Percentiles rank a stretch among this genome's conserved stretches.
Evolutionary conservation across 2,329 filamentous ascomycete genomes (phyloP).

Genomic region (Paecilomyces fulvus): DNA sequence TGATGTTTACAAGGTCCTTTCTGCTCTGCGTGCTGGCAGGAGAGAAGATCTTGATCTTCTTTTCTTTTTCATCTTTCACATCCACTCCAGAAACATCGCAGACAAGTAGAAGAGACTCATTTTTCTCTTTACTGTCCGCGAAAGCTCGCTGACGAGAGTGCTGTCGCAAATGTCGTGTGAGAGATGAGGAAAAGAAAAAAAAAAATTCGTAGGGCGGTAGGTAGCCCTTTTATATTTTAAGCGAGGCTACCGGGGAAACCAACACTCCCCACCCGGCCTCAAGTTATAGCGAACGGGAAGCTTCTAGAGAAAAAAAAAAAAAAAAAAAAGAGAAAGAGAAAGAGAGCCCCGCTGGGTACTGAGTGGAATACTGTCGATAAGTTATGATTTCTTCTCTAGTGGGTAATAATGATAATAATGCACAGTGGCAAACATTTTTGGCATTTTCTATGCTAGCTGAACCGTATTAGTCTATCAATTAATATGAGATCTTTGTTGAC

Average conservation of each 20-base stretch:
- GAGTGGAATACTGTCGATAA: not conserved
- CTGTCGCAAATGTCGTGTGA: not conserved
- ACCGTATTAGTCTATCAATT: not conserved
- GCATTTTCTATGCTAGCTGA: not conserved
- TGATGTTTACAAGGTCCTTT: not conserved
- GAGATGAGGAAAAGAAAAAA: not conserved
- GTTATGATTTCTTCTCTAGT: not conserved
- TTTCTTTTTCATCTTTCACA: not conserved
- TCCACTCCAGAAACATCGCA: not conserved
- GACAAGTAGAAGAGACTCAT: constrained; percentile 7
- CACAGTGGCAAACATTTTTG: not conserved
- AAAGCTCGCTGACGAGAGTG: not conserved
- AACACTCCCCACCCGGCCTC: constrained; percentile 4
- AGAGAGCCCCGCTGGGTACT: not conserved
- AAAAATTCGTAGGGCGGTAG: constrained; percentile 16
- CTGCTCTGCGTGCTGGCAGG: not conserved
- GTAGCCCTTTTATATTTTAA: constrained; percentile 20
- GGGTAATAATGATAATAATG: not conserved
- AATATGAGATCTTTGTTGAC: not conserved
- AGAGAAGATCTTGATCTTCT: not conserved
- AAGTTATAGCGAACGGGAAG: constrained; percentile 11
- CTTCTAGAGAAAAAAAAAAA: constrained; percentile 18
- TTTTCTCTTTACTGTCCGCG: constrained; percentile 4
- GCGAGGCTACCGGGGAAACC: constrained; percentile 25
- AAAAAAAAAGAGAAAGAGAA: not conserved